Evolutionary conservation across 2,329 filamentous ascomycete species (phyloP), one percentile per base, ranked within the genome.

Genomic region (Colletotrichum echinochloae): DNA sequence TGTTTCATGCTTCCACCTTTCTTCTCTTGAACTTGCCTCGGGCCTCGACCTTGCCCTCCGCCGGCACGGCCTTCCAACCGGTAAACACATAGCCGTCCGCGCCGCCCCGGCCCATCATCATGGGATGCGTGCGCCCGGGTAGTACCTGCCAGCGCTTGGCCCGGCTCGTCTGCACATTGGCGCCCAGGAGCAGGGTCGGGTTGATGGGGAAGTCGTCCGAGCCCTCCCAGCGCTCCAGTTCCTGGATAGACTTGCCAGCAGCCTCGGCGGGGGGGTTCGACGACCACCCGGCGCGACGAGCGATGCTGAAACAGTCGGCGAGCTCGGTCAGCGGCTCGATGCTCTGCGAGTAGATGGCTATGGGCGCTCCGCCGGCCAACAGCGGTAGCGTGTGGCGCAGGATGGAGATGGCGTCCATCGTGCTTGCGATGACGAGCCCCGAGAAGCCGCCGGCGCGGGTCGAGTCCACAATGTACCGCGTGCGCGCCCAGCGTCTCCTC

Each of bases 31-130:
- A 90, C 77, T 91, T 92, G 0, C 96, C 96, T 71, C 94, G 89
- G 1, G 95, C 95, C 76, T 94, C 91, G 5, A 98, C 91, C 75
- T 88, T 90, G 2, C 93, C 94, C 76, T 93, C 89, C 0, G 92
- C 90, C 0, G 96, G 96, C 55, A 95, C 83, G 1, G 96, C 94
- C 74, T 91, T 89, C 78, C 92, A 93, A 0, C 88, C 95, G 35
- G 94, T 95, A 74, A 98, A 94, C 4, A 99, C 79, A 79, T 94
- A 99, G 0, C 96, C 96, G 77, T 98, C 95, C 0, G 94, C 90
- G 0, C 95, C 95, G 26, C 96, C 96, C 49, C 89, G 88, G 46
- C 90, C 90, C 70, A 93, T 97, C 96, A 99, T 99, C 65, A 97
- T 81, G 8, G 96, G 96, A 82, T 99, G 96, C 62, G 96, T 98